These are phyloP conservation scores for Setaria viridis DNA, from an alignment of 202 grass and related monocot species.

Conservation along the genomic window DNA sequence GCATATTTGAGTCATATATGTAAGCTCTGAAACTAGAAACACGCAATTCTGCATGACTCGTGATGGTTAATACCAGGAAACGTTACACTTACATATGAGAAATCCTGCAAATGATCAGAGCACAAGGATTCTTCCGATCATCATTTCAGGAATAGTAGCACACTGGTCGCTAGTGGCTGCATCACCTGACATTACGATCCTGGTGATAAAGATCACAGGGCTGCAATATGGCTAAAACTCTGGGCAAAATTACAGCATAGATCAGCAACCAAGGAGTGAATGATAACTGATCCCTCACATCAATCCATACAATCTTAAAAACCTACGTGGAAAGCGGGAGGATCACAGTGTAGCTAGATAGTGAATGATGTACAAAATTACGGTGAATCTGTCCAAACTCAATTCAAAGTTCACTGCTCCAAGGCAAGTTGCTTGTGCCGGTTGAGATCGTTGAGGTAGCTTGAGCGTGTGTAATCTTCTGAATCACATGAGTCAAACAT, in stretches of 20 bases:
- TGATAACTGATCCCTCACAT: constrained; percentile 53
- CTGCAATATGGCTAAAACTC: neutral
- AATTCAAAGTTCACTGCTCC: constrained; percentile 66
- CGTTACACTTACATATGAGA: neutral
- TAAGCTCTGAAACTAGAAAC: neutral
- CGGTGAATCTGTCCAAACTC: constrained; percentile 30
- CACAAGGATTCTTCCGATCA: constrained; percentile 5
- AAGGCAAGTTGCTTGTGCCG: constrained; percentile 94
- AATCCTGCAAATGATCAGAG: constrained; percentile 18
- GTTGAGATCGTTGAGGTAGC: constrained; percentile 90
- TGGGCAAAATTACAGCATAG: constrained; percentile 38
- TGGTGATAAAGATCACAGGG: constrained; percentile 16
- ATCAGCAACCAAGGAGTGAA: constrained; percentile 41
- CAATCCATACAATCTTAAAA: constrained; percentile 52
- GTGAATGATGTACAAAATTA: constrained; percentile 60
- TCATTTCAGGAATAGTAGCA: constrained; percentile 20
- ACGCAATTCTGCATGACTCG: neutral
- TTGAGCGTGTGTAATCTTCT: constrained; percentile 91
- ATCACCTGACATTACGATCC: constrained; percentile 16
- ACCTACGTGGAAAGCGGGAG: constrained; percentile 49
- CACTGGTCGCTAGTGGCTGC: constrained; percentile 1
- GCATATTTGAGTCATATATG: neutral
- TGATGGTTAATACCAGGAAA: neutral
- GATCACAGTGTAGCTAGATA: constrained; percentile 41
- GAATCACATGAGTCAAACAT: constrained; percentile 80